Conservation (phyloP, 2,329 filamentous ascomycete species). For the Fusarium nurragi region DNA sequence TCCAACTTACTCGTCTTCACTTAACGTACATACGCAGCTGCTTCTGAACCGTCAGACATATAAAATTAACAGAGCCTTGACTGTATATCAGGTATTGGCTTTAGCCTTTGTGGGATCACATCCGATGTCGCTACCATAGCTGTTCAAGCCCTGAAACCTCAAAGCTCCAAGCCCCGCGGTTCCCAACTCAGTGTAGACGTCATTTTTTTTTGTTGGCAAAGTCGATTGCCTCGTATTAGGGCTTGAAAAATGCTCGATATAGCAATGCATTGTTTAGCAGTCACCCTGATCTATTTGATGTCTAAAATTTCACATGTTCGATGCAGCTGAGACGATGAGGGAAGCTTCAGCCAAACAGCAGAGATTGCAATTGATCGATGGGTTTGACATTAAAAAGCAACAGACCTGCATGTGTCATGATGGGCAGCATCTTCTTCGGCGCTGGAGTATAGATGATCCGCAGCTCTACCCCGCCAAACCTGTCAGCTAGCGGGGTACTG, state of each 20-base stretch:
- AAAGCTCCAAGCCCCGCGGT: conserved; percentile 14
- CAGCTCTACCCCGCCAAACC: conserved; percentile 41
- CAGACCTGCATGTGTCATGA: background rate
- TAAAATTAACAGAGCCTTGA: background rate
- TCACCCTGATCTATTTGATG: background rate
- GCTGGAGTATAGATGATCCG: conserved; percentile 48
- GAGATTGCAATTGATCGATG: background rate
- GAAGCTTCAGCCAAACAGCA: background rate
- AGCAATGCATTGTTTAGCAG: background rate
- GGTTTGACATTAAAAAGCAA: background rate
- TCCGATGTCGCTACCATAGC: conserved; percentile 13
- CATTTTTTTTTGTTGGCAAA: background rate
- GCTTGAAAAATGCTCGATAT: background rate
- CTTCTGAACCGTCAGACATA: background rate
- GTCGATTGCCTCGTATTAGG: background rate
- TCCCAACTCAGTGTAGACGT: background rate
- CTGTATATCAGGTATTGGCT: background rate
- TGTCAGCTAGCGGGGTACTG: conserved; percentile 35
- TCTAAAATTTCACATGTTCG: background rate
- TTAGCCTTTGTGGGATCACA: background rate
- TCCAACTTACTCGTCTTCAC: background rate
- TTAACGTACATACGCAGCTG: background rate
- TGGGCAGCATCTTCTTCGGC: conserved; percentile 4
- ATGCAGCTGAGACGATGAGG: background rate
- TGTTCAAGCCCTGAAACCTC: conserved; percentile 24